A percentile compares a stretch with the other conserved stretches of the same genome.
Evolutionary conservation across 805 yeast species (phyloP).

Genomic region (Cyberlindnera bimundalis): DNA sequence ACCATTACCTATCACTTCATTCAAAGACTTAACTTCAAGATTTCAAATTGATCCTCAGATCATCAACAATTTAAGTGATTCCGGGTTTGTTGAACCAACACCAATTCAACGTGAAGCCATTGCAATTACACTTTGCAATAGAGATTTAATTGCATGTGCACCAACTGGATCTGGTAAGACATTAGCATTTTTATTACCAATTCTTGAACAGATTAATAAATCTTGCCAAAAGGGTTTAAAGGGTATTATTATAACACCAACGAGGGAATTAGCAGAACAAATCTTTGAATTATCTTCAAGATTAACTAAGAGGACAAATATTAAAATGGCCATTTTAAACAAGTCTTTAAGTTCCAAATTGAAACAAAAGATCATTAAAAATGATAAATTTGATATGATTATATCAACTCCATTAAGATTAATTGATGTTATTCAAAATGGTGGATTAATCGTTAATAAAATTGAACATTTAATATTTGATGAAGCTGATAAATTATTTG

Average conservation of each 20-base stretch:
- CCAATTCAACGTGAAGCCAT: slow-evolving; percentile 90
- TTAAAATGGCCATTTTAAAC: slow-evolving; percentile 63
- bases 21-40: slow-evolving; percentile 71
- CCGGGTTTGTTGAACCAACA: slow-evolving; percentile 82
- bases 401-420: slow-evolving; percentile 88
- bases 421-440: slow-evolving; percentile 69
- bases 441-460: slow-evolving; percentile 52
- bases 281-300: slow-evolving; percentile 65
- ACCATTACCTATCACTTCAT: slow-evolving; percentile 90
- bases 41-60: slow-evolving; percentile 56
- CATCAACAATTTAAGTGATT: slow-evolving; percentile 59
- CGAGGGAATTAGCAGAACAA: slow-evolving; percentile 90
- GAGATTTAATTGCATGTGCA: slow-evolving; percentile 90
- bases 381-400: slow-evolving; percentile 70
- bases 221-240: slow-evolving; percentile 36
- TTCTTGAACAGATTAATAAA: slow-evolving; percentile 51
- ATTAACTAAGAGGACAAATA: slow-evolving; percentile 41
- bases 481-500: slow-evolving; percentile 94
- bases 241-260: slow-evolving; percentile 86
- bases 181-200: slow-evolving; percentile 80
- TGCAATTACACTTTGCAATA: slow-evolving; percentile 62
- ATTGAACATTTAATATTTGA: slow-evolving; percentile 84
- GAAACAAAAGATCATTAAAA: slow-evolving; percentile 53
- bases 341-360: slow-evolving; percentile 70
- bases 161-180: slow-evolving; percentile 99